Percentiles rank a stretch among this genome's conserved stretches.
Conservation (phyloP, 2,329 filamentous ascomycete genomes). For the Elsinoe perseae region DNA sequence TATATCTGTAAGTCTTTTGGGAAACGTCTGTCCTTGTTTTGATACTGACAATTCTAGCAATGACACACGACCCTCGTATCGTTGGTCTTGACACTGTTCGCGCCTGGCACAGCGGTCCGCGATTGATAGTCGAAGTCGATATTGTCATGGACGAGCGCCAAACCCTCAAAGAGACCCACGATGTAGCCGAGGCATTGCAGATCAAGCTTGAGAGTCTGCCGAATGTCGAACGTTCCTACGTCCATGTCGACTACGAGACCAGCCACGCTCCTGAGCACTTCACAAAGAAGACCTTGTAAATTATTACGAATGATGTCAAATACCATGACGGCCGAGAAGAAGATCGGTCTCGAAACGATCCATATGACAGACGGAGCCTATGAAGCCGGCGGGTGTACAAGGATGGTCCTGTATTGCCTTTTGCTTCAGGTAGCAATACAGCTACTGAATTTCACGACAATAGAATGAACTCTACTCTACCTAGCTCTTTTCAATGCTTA, state of each 20-base stretch:
- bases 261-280: conserved; percentile 86
- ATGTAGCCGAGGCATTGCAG: conserved; percentile 89
- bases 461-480: not conserved
- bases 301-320: not conserved
- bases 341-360: no score
- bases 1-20: conserved; percentile 60
- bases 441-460: not conserved
- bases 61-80: conserved; percentile 80
- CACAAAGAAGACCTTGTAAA: conserved; percentile 46
- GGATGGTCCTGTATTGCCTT: not conserved
- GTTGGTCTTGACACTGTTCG: conserved; percentile 88
- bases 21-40: not conserved
- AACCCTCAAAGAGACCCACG: conserved; percentile 71
- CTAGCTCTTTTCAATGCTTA: not conserved
- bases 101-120: conserved; percentile 81
- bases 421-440: not conserved
- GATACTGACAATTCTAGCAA: conserved; percentile 33
- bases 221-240: conserved; percentile 86
- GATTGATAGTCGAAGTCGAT: conserved; percentile 91
- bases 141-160: conserved; percentile 80
- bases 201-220: conserved; percentile 88
- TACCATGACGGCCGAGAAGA: not conserved
- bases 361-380: not conserved
- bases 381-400: not conserved
- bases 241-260: conserved; percentile 96